A percentile compares a stretch with the other conserved stretches of the same genome.
phyloP scores from a whole-genome alignment of 2,329 filamentous ascomycete genomes.

The Diaporthe longicolla region DNA sequence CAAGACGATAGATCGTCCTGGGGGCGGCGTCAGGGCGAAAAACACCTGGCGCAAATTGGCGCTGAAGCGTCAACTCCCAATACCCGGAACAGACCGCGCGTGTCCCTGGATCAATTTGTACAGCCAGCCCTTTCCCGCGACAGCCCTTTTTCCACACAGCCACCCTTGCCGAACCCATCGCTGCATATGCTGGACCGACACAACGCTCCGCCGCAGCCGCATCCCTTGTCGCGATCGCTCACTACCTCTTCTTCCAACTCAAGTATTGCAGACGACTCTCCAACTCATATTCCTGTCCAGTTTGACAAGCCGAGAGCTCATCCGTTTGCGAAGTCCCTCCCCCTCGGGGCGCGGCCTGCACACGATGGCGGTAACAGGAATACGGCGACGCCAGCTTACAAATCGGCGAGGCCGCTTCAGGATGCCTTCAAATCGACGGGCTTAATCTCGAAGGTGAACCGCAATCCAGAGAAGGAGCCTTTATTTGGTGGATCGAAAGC shows the following conservation, averaged over 20 bases:
- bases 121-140: slow-evolving; percentile 72
- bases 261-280: slow-evolving; percentile 81
- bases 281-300: slow-evolving; percentile 71
- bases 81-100: slow-evolving; percentile 75
- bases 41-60: slow-evolving; percentile 65
- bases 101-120: slow-evolving; percentile 84
- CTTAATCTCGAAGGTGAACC: slow-evolving; percentile 93
- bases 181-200: slow-evolving; percentile 63
- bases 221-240: slow-evolving; percentile 88
- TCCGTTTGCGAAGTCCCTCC: slow-evolving; percentile 81
- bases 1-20: slow-evolving; percentile 77
- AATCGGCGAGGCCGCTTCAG: slow-evolving; percentile 81
- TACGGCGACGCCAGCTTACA: slow-evolving; percentile 86
- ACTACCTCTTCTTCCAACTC: slow-evolving; percentile 90
- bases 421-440: slow-evolving; percentile 95
- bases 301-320: slow-evolving; percentile 65
- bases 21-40: slow-evolving; percentile 71
- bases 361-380: slow-evolving; percentile 62
- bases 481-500: slow-evolving; percentile 66
- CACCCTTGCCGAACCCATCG: slow-evolving; percentile 66
- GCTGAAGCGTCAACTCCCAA: slow-evolving; percentile 70
- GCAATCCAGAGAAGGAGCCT: slow-evolving; percentile 79
- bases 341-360: slow-evolving; percentile 70
- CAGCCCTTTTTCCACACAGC: slow-evolving; percentile 72
- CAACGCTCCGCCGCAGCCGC: slow-evolving; percentile 67